Base-by-base conservation (phyloP, 2,329 filamentous ascomycete species). In the Ceratocystis lukuohia region DNA sequence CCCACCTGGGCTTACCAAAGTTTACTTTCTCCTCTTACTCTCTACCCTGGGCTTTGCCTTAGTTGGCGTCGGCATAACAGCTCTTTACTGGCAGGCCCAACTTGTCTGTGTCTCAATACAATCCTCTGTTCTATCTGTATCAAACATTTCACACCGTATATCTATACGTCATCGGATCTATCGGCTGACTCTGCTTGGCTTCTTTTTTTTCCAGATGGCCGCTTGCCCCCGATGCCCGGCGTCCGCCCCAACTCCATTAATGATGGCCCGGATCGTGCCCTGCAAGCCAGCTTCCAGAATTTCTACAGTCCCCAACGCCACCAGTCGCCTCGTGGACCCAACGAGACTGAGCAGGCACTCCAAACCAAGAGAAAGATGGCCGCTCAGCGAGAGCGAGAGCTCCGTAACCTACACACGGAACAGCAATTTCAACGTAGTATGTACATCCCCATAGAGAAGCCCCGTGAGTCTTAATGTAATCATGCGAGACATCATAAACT, bases 401-500 rank as follows among this genome's bases (percentile, higher is more conserved):
- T 99, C 78, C 91, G 94, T 79, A 99, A 97, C 80, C 96, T 97
- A 80, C 94, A 99, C 80, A 95, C 96, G 80, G 94, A 99, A 85
- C 94, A 99, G 85, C 94, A 99, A 86, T 97, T 96, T 80, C 96
- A 97, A 83, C 88, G 93, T 90, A 96, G 94, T 97, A 90, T 86
- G 88, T 67, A 25, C 15, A 20, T 22, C 4, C 20, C 17, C 50
- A 22, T 56, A 25, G 20, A 25, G 10, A 41, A 41, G 25, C 25
- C 50, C 50, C 25, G 25, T 28, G 8, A 25, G 30, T 56, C 20
- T 48, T n/a, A 17, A 8, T 15, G 12, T 15, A 30, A 48, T 20
- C 46, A 41, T 12, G 37, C 15, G 10, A 41, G 37, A 5, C 37
- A 41, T 15, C 12, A 41, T 41, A 41, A 41, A 41, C 37, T 15